Evolutionary conservation across 1,284 basidiomycete species (phyloP).

Genomic region (Malassezia sympodialis): DNA sequence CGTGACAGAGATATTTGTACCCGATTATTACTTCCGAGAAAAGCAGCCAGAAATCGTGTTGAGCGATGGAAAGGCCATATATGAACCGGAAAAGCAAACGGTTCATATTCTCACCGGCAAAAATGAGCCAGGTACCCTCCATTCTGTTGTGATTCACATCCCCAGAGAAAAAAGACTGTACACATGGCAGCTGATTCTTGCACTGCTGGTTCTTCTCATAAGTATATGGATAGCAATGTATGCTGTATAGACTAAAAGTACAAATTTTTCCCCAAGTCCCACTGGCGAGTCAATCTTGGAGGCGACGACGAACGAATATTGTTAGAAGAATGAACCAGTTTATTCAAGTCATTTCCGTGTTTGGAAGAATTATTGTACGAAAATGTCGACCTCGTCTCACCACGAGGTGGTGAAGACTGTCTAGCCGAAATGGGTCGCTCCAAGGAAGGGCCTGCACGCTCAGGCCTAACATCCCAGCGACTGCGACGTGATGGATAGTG

Average conservation of each 20-base stretch:
- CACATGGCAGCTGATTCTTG: neutral
- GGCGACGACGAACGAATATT: neutral
- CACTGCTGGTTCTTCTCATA: neutral
- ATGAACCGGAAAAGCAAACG: conserved; percentile 19
- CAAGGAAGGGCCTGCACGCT: neutral
- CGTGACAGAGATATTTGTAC: conserved; percentile 34
- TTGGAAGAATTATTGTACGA: no score
- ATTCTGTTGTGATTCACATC: conserved; percentile 22
- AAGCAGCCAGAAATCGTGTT: neutral
- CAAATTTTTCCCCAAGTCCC: conserved; percentile 16
- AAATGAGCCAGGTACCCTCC: conserved; percentile 16
- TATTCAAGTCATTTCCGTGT: neutral
- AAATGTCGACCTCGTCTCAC: no score
- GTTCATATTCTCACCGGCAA: conserved; percentile 25
- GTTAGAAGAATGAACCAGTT: neutral
- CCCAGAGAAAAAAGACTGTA: neutral
- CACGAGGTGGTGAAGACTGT: neutral
- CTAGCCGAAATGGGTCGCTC: neutral
- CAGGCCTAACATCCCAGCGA: conserved; percentile 1
- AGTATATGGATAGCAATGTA: neutral
- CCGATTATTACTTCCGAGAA: conserved; percentile 22
- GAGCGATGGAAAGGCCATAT: conserved; percentile 1
- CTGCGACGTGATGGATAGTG: neutral
- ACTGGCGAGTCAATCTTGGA: neutral
- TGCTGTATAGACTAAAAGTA: neutral